These are phyloP conservation scores for Choiromyces venosus DNA, from an alignment of 495 filamentous ascomycete species.

Conservation along the genomic window DNA sequence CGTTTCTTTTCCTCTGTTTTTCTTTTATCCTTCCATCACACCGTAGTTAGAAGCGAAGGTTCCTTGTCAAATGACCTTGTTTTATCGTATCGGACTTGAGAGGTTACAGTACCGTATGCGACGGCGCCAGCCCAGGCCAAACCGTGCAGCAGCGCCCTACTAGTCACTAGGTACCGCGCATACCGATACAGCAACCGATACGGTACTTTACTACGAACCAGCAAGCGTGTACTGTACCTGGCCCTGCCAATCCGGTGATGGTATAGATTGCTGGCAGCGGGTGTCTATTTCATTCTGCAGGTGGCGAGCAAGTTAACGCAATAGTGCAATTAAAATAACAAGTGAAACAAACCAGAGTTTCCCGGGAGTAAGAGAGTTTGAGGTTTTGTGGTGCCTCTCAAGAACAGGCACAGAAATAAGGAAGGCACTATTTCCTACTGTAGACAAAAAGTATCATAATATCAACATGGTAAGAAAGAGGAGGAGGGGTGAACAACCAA, in stretches of 20 bases:
- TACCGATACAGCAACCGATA: not conserved
- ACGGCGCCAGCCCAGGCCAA: conserved; percentile 20
- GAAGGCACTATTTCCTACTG: not conserved
- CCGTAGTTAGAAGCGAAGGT: not conserved
- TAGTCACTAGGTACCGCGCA: not conserved
- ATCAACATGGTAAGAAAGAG: not conserved
- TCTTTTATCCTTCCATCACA: not conserved
- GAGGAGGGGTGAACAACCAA: not conserved
- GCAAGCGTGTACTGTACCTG: conserved; percentile 25
- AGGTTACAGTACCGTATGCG: conserved; percentile 18
- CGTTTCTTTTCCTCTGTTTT: conserved; percentile 8
- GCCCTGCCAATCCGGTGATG: conserved; percentile 22
- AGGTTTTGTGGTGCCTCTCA: not conserved
- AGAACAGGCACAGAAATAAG: not conserved
- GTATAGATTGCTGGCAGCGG: conserved; percentile 22
- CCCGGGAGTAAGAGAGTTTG: not conserved
- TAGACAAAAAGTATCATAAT: not conserved
- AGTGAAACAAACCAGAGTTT: not conserved
- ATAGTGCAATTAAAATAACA: not conserved
- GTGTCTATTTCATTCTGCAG: conserved; percentile 7
- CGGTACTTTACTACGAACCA: not conserved
- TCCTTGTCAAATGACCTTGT: conserved; percentile 20
- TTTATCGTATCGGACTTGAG: not conserved
- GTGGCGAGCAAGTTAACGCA: not conserved
- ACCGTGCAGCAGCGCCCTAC: conserved; percentile 22